Evolutionary conservation across 2,329 filamentous ascomycete species (phyloP), one percentile per base, ranked within the genome.

Genomic region (Graphiopsis chlorocephala): DNA sequence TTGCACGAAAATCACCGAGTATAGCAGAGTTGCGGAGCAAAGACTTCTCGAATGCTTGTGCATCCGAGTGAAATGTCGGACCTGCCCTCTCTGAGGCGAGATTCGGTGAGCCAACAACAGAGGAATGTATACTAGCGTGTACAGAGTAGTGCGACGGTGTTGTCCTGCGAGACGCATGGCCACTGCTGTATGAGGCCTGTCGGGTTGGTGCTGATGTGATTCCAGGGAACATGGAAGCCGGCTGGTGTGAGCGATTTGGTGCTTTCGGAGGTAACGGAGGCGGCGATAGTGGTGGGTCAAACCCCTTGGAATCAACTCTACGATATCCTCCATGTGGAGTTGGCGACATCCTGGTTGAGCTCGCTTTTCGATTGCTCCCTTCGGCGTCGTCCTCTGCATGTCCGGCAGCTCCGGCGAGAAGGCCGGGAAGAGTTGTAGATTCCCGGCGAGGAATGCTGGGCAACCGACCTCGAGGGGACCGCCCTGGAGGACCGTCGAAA

Each of bases 11-110:
- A 61, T 81, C 79, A 67, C 80, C 81, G 4, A 82, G 68, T 10
- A 81, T 77, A 7, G 78, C 79, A 1, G 79, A 75, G 64, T 81
- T 80, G 8, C 77, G 76, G 53, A 80, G 80, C 0, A 80, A 76
- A 26, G 74, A 72, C 52, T 75, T 78, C 60, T 80, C 77, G 53
- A 82, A 82, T n/a, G 38, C 48, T 31, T 29, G 55, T 6, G 50
- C n/a, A 12, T n/a, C 17, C 6, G 63, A 53, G 12, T 17, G 25
- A 17, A 23, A 52, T 29, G 17, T 12, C 3, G 23, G 33, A 12
- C n/a, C 1, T 20, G 31, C 14, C 8, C n/a, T 42, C n/a, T 52
- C 31, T 8, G 45, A 17, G 17, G 33, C 48, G 7, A 62, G 23
- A 53, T 31, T 26, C 23, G 60, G 25, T 42, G 60, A 62, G 14